These are phyloP conservation scores for Sarocladium oryzae DNA, from an alignment of 2,329 filamentous ascomycete species.

Conservation along the genomic window DNA sequence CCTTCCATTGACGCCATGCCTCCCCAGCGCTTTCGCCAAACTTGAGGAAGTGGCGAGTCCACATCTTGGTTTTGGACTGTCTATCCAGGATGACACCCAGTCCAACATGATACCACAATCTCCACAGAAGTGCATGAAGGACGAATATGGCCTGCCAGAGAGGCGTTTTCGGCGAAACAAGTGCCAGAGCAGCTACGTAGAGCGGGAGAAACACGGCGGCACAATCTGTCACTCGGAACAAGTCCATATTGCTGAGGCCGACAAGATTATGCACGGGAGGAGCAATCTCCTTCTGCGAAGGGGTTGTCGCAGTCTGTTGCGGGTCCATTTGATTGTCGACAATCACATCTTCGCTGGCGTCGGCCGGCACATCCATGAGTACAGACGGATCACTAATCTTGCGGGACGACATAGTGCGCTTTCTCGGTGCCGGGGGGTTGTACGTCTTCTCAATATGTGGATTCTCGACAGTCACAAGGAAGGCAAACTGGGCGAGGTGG, in stretches of 20 bases:
- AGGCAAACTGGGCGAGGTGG: conserved; percentile 89
- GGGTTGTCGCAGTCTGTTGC: not conserved
- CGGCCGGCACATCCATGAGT: conserved; percentile 18
- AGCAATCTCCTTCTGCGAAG: conserved; percentile 32
- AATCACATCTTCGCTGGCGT: conserved; percentile 22
- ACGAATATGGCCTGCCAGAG: conserved; percentile 75
- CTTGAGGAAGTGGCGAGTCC: conserved; percentile 97
- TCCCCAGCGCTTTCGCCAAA: conserved; percentile 86
- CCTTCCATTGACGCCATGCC: conserved; percentile 98
- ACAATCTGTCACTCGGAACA: conserved; percentile 81
- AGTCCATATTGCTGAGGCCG: conserved; percentile 76
- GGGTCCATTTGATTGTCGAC: not conserved
- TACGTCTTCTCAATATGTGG: conserved; percentile 98
- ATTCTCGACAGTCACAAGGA: conserved; percentile 87
- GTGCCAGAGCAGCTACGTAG: conserved; percentile 67
- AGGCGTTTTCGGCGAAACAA: conserved; percentile 70
- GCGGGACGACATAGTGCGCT: conserved; percentile 34
- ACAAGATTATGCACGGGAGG: conserved; percentile 75
- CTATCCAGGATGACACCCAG: conserved; percentile 77
- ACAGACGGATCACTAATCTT: conserved; percentile 22
- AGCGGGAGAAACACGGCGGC: conserved; percentile 69
- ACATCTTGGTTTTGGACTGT: conserved; percentile 86
- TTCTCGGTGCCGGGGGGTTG: conserved; percentile 77
- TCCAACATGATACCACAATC: conserved; percentile 86
- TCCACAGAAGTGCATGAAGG: conserved; percentile 72